Evolutionary conservation across 78 protist genomes (phyloP).

Genomic region (Blattamonas nauphoetae): DNA sequence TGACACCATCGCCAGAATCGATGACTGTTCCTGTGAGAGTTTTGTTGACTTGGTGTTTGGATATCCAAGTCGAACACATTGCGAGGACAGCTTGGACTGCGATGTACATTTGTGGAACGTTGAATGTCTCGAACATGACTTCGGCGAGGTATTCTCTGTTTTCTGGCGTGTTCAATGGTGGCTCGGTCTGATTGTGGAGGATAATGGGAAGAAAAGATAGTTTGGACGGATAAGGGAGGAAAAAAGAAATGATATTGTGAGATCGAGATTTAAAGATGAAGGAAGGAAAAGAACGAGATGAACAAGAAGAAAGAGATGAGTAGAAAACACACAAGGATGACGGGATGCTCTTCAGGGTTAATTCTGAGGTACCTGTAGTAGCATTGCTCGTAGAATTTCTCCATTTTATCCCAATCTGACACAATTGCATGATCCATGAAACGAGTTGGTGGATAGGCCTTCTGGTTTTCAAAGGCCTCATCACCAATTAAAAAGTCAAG

Average conservation of each 20-base stretch:
- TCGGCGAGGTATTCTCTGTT: constrained; percentile 98
- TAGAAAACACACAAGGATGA: constrained; percentile 59
- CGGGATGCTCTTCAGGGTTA: constrained; percentile 95
- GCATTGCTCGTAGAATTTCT: constrained; percentile 90
- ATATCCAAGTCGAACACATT: constrained; percentile 81
- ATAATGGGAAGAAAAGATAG: too few relatives aligned
- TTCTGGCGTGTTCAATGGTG: constrained; percentile 97
- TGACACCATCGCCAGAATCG: constrained; percentile 98
- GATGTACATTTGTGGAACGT: constrained; percentile 92
- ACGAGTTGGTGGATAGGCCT: constrained; percentile 50
- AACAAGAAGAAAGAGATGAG: background rate
- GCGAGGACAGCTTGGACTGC: constrained; percentile 99
- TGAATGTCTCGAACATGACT: constrained; percentile 97
- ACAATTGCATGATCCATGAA: constrained; percentile 85
- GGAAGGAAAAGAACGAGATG: background rate
- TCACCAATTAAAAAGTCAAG: constrained; percentile 94
- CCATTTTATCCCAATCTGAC: constrained; percentile 95
- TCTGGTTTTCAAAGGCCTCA: constrained; percentile 42
- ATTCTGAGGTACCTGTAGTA: constrained; percentile 88
- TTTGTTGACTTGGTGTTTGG: constrained; percentile 21
- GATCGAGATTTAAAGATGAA: background rate
- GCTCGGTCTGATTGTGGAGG: constrained; percentile 73
- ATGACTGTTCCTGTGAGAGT: constrained; percentile 91
- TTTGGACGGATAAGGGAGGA: background rate
- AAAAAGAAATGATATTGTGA: background rate